Evolutionary conservation across 179 eudicot genomes (phyloP).

Genomic region (Amaranthus tricolor): DNA sequence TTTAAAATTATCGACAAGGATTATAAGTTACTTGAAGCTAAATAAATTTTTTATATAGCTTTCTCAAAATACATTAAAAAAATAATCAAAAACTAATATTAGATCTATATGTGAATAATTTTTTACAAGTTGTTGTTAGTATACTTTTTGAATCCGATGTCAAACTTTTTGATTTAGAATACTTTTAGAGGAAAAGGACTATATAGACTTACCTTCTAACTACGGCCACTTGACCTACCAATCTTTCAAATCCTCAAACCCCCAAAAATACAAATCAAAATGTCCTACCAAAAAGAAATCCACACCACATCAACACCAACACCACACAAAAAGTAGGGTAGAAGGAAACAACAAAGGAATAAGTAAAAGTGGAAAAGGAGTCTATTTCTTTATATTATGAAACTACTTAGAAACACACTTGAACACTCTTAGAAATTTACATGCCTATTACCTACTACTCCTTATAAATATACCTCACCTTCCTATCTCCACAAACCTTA

Average conservation of each 20-base stretch:
- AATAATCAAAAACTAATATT: no score
- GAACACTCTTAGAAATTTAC: constrained; percentile 12
- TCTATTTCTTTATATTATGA: background rate
- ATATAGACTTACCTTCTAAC: background rate
- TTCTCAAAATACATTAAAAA: no score
- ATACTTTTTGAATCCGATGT: no score
- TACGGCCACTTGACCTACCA: background rate
- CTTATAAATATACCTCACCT: background rate
- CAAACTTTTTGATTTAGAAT: no score
- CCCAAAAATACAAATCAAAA: background rate
- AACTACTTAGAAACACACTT: constrained; percentile 22
- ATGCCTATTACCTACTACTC: no score
- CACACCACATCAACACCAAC: constrained; percentile 3
- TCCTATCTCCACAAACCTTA: background rate
- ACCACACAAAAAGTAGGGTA: background rate
- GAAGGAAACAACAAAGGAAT: background rate
- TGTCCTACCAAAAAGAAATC: constrained; percentile 1
- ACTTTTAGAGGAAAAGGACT: no score
- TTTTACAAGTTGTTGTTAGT: no score
- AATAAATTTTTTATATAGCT: no score
- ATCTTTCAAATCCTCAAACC: background rate
- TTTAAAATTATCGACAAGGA: no score
- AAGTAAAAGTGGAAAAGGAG: constrained; percentile 1
- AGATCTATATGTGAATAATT: no score
- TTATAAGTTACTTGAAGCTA: no score